Evolutionary conservation across 2,329 filamentous ascomycete genomes (phyloP), one percentile per base, ranked within the genome.

Genomic region (Ascochyta clinopodiicola): DNA sequence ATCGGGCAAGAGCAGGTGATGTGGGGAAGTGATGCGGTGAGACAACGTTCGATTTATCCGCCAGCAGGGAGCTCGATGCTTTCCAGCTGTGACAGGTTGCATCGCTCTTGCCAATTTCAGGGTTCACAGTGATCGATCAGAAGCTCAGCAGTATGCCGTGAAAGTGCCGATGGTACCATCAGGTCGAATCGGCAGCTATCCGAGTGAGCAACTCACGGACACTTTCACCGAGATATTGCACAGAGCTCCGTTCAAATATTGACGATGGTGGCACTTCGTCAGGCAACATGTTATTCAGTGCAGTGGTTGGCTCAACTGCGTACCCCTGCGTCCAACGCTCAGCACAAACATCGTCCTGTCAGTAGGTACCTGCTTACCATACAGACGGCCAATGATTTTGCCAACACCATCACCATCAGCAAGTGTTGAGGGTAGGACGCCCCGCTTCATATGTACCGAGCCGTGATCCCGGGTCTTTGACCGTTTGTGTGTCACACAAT

Each of bases 11-110:
- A 54, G 40, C 49, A 62, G 44, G 39, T 62, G 50, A 57, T 66
- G 57, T 56, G 61, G 64, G 64, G 62, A 62, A 62, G 45, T 45
- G 17, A 48, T 51, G 52, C 38, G 12, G 44, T 66, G 57, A 65
- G 63, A 70, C 66, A 65, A 45, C 46, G 44, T 40, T 52, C 44
- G 24, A 49, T 60, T 62, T 60, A 58, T 62, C 61, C 58, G 53
- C 48, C 46, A 52, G 45, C 51, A 60, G 43, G 47, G 49, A 55
- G 34, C 36, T 48, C 44, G 32, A 40, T 50, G 55, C 55, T 54
- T 38, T 52, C 52, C 51, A 44, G 38, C 45, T 43, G 47, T 59
- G 50, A 44, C 45, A 54, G 57, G 35, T 57, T 56, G 57, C 31
- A 46, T 57, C 42, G 44, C 48, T 50, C 25, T 46, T 51, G 37